These are phyloP conservation scores for Candida sp. DNA, from an alignment of 1,139 yeast species.

Conservation along the genomic window DNA sequence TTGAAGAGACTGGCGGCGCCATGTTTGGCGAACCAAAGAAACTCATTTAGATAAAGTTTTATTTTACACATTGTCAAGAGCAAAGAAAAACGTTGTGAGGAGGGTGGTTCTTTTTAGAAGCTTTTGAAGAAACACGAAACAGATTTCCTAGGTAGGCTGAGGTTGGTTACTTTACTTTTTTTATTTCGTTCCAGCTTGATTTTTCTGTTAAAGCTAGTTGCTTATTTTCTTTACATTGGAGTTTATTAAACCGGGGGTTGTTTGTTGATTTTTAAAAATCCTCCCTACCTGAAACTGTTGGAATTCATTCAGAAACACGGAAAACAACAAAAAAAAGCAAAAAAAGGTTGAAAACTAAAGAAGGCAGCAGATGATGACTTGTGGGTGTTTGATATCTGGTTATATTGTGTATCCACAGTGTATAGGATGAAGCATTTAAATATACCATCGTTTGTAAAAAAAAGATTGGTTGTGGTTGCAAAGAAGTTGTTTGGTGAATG, in stretches of 20 bases:
- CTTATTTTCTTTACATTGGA: background rate
- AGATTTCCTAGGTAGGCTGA: conserved; percentile 1
- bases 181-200: background rate
- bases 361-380: background rate
- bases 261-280: background rate
- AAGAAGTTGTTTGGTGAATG: background rate
- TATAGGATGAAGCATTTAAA: background rate
- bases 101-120: background rate
- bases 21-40: conserved; percentile 8
- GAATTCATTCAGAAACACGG: background rate
- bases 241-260: background rate
- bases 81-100: background rate
- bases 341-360: background rate
- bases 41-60: background rate
- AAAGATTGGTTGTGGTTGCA: background rate
- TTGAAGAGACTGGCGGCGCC: conserved; percentile 7
- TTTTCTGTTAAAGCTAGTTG: background rate
- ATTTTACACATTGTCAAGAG: background rate
- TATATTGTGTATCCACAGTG: background rate
- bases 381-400: background rate
- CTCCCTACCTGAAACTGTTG: conserved; percentile 1
- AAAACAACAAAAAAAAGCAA: background rate
- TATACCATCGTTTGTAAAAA: background rate
- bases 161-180: background rate
- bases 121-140: background rate